A percentile compares a stretch with the other conserved stretches of the same genome.
Conservation (phyloP, 2,329 filamentous ascomycete species). For the Talaromyces amestolkiae region DNA sequence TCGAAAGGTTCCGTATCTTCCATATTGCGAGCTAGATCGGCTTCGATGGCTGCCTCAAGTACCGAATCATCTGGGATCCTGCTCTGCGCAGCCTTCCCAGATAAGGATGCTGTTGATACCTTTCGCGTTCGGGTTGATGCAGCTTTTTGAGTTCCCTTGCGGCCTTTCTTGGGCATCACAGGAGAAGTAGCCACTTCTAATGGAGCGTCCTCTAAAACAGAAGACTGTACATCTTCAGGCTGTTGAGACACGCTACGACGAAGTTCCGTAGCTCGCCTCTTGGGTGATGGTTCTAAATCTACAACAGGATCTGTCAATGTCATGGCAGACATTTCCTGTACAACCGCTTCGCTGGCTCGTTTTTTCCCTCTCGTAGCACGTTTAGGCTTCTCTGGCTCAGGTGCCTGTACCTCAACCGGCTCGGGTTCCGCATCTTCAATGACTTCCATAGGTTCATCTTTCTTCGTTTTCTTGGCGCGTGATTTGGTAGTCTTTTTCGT, state of each 20-base stretch:
- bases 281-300: constrained; percentile 45
- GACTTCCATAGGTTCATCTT: constrained; percentile 46
- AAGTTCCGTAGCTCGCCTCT: constrained; percentile 58
- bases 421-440: constrained; percentile 33
- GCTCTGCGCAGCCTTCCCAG: constrained; percentile 49
- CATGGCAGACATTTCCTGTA: constrained; percentile 25
- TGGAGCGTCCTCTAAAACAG: constrained; percentile 18
- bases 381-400: constrained; percentile 38
- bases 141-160: constrained; percentile 40
- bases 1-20: constrained; percentile 47
- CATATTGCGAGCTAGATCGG: constrained; percentile 59
- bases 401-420: constrained; percentile 25
- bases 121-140: constrained; percentile 49
- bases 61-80: constrained; percentile 60
- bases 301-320: constrained; percentile 20
- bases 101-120: constrained; percentile 46
- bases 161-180: constrained; percentile 47
- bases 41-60: constrained; percentile 64
- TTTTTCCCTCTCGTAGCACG: constrained; percentile 55
- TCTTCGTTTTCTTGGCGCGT: constrained; percentile 40
- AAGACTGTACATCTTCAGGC: constrained; percentile 41
- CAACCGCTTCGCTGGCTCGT: constrained; percentile 59
- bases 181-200: constrained; percentile 24
- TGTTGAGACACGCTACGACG: constrained; percentile 48
- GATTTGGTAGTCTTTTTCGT: constrained; percentile 43